Base-by-base conservation (phyloP, 371 early-diverging fungal species). In the Mucor saturninus region DNA sequence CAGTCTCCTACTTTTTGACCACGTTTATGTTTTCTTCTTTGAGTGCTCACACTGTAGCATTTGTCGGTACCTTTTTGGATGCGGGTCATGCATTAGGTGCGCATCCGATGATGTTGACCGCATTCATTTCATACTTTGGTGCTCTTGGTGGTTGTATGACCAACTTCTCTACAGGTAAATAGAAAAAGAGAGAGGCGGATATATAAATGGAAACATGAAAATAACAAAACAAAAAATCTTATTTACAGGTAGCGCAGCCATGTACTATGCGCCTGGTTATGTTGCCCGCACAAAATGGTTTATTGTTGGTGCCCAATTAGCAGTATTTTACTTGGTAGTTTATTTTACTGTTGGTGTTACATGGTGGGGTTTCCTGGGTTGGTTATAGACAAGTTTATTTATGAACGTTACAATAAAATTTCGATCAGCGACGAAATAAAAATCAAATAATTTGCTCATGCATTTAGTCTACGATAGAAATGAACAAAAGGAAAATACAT, bases 21-120 rank as follows among this genome's bases (percentile, higher is more conserved):
- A 88, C 86, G 69, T 89, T 89, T 59, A 63, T 92, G 73, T 93
- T 93, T 56, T 88, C 90, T 21, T 85, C 88, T 5, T 66, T 85
- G 4, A 84, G 87, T 56, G 85, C 86, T 37, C 88, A 89, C 43
- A 85, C 84, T 3, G 83, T 90, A 2, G 92, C 94, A 0, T 83
- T 93, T 56, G 86, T 77, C 15, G 87, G 81, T 15, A 91, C 94
- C 15, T 85, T 93, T 62, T 75, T 93, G 66, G 87, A 87, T 50
- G 92, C 92, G 8, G 93, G 88, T 3, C 79, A 84, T 59, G 74
- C 72, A 4, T 75, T 91, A 30, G 83, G 83, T 2, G 84, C 80
- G 35, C 81, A 89, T 32, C 86, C 88, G 1, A 69, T 77, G 64
- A 59, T 91, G 15, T 54, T 87, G 1, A 77, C 86, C 3, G 85